Percentiles rank a stretch among this genome's conserved stretches.
Conservation (phyloP, 2,329 filamentous ascomycete genomes). For the Hypomyces perniciosus region DNA sequence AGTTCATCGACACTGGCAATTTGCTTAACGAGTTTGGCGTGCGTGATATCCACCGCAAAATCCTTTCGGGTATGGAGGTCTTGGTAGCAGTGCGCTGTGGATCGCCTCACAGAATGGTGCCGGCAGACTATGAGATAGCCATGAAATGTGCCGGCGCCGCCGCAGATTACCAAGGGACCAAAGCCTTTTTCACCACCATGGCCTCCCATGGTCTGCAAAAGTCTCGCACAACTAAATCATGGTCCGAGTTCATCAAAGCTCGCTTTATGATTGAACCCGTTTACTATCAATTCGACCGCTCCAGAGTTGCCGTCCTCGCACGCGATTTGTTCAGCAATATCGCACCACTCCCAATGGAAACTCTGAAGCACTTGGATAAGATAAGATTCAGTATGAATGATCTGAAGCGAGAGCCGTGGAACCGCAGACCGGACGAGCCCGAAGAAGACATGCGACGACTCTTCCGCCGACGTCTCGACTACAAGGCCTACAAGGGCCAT, state of each 20-base stretch:
- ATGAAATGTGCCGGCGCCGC: constrained; percentile 44
- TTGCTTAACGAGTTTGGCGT: constrained; percentile 40
- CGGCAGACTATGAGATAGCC: constrained; percentile 39
- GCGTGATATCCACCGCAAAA: constrained; percentile 33
- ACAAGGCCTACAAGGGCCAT: constrained; percentile 23
- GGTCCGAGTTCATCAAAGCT: constrained; percentile 42
- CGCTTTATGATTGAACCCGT: constrained; percentile 41
- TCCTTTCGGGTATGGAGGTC: constrained; percentile 31
- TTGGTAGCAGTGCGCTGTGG: constrained; percentile 29
- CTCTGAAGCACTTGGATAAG: constrained; percentile 24
- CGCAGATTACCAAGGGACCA: constrained; percentile 29
- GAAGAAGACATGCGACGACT: constrained; percentile 23
- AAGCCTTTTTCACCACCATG: constrained; percentile 32
- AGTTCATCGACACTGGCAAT: constrained; percentile 31
- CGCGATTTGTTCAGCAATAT: constrained; percentile 31
- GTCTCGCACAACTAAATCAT: constrained; percentile 29
- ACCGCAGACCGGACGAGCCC: constrained; percentile 19
- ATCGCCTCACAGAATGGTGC: constrained; percentile 22
- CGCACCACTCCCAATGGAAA: constrained; percentile 10
- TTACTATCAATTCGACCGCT: constrained; percentile 42
- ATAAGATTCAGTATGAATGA: constrained; percentile 26
- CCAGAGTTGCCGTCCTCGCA: constrained; percentile 33
- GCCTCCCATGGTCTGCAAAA: constrained; percentile 19
- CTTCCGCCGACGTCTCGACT: constrained; percentile 21
- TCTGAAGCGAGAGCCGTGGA: constrained; percentile 24